Base-by-base conservation (phyloP, 2,329 filamentous ascomycete genomes). In the Corinectria fuckeliana region DNA sequence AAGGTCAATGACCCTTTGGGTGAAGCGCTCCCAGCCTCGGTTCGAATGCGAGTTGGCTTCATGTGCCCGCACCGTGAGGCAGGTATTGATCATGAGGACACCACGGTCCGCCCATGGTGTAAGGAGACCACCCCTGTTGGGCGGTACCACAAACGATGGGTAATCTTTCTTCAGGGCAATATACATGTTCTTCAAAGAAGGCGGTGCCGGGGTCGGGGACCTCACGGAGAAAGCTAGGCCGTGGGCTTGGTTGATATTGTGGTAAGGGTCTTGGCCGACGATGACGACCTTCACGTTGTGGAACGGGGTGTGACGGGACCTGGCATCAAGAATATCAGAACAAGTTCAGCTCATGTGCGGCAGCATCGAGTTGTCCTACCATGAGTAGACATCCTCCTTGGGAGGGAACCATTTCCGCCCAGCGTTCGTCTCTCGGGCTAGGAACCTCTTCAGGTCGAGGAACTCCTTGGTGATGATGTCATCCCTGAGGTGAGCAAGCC, bases 201-300 rank as follows among this genome's bases (percentile, higher is more conserved):
- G 93, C 0, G 95, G 95, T 1, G 94, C 92, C 4, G 87, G 86
- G 0, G 92, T 96, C 0, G 95, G 95, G 3, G 94, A 89, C 9
- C 91, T 91, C 55, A 98, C 93, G 47, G 92, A 97, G 83, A 99
- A 99, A 74, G 91, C 94, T 59, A 99, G 88, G 41, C 95, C 95
- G 76, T 98, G 95, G 50, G 95, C 95, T 82, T 99, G 95, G 76
- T 96, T 96, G 75, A 87, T 76, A 75, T 96, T 96, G 81, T 99
- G 95, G 77, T 99, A 99, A 3, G 95, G 95, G 75, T 99, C 95
- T 80, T 99, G 95, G 65, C 95, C 95, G 54, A 98, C 78, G 72
- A 99, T 93, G 61, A 99, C 93, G 57, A 91, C 91, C 76, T 96
- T 97, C 75, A 98, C 93, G 13, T 84, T 89, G 79, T 89, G 81